These are phyloP conservation scores for Scheffersomyces lignosus DNA, from an alignment of 805 yeast species.

Conservation along the genomic window DNA sequence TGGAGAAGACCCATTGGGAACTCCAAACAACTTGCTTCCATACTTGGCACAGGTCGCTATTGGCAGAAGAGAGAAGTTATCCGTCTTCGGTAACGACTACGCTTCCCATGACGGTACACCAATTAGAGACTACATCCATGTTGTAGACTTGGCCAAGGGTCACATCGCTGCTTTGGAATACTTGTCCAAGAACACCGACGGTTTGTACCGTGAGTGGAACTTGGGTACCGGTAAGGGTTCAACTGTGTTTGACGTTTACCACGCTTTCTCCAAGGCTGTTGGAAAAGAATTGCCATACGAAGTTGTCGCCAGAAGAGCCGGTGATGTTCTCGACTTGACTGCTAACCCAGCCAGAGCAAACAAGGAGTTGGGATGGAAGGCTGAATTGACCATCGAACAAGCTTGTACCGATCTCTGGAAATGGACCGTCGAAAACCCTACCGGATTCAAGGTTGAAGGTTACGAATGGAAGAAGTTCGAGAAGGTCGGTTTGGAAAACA, in stretches of 20 bases:
- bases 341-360: slow-evolving; percentile 71
- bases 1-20: slow-evolving; percentile 80
- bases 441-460: slow-evolving; percentile 46
- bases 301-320: slow-evolving; percentile 65
- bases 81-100: slow-evolving; percentile 74
- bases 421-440: slow-evolving; percentile 72
- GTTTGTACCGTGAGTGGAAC: slow-evolving; percentile 76
- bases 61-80: slow-evolving; percentile 64
- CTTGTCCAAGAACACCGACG: slow-evolving; percentile 38
- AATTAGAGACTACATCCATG: slow-evolving; percentile 79
- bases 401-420: slow-evolving; percentile 77
- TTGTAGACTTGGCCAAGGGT: slow-evolving; percentile 75
- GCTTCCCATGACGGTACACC: slow-evolving; percentile 77
- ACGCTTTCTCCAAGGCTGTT: slow-evolving; percentile 63
- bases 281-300: slow-evolving; percentile 65
- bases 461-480: slow-evolving; percentile 35
- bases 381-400: slow-evolving; percentile 52
- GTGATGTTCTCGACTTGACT: slow-evolving; percentile 75
- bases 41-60: slow-evolving; percentile 76
- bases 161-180: slow-evolving; percentile 70
- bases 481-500: slow-evolving; percentile 22
- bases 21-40: slow-evolving; percentile 76
- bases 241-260: slow-evolving; percentile 70
- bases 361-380: slow-evolving; percentile 63
- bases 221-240: slow-evolving; percentile 81